phyloP scores from a whole-genome alignment of 225 moss, liverwort and hornwort genomes.

The Ulota crispa region DNA sequence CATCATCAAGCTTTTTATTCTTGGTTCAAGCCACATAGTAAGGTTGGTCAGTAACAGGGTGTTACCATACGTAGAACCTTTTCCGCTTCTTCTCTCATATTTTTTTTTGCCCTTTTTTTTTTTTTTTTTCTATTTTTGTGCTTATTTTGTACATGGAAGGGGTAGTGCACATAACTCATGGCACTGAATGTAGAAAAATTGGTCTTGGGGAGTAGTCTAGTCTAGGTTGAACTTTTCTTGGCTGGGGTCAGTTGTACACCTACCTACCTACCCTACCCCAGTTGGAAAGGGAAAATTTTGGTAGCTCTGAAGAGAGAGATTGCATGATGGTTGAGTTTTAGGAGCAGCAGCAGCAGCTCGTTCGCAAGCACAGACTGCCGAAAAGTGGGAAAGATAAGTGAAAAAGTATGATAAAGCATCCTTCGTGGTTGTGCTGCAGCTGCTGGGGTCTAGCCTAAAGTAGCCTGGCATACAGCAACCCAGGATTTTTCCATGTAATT shows the following conservation, averaged over 20 bases:
- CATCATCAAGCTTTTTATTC: background rate
- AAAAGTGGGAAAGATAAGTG: too few relatives aligned
- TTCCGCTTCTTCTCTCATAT: background rate
- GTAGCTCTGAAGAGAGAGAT: conserved; percentile 46
- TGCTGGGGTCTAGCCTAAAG: conserved; percentile 35
- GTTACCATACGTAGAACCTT: too few relatives aligned
- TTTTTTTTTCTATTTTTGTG: too few relatives aligned
- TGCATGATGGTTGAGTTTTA: conserved; percentile 42
- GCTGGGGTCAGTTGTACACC: background rate
- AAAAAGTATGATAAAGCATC: background rate
- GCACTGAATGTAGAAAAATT: conserved; percentile 42
- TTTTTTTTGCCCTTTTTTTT: background rate
- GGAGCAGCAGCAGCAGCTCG: conserved; percentile 7
- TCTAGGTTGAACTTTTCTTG: conserved; percentile 28
- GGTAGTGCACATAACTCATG: conserved; percentile 37
- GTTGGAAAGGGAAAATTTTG: conserved; percentile 40
- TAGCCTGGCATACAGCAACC: conserved; percentile 47
- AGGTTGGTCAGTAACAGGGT: too few relatives aligned
- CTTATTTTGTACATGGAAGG: conserved; percentile 35
- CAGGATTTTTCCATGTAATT: conserved; percentile 44
- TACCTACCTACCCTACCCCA: background rate
- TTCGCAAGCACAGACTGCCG: too few relatives aligned
- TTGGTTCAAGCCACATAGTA: background rate
- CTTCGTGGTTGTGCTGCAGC: conserved; percentile 40
- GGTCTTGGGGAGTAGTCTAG: too few relatives aligned